Evolutionary conservation across 768 basidiomycete genomes (phyloP).

Genomic region (Pseudohyphozyma bogoriensis): DNA sequence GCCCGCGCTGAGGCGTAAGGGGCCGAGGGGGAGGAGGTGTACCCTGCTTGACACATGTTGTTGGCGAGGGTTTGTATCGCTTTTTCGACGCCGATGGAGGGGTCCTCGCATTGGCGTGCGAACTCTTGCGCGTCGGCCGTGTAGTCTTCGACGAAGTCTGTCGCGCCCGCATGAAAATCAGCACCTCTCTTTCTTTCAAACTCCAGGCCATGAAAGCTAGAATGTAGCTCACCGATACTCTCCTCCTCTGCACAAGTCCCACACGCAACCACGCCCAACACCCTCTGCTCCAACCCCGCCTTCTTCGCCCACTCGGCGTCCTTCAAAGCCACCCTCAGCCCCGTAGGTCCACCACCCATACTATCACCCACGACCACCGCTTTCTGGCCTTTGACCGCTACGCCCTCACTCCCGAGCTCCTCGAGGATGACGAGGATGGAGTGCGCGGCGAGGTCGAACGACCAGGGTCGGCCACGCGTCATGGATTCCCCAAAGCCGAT

Average conservation of each 20-base stretch:
- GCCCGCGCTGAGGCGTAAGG: not conserved
- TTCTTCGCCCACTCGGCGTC: not conserved
- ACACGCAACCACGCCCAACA: not conserved
- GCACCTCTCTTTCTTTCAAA: no score
- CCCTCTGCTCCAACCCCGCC: not conserved
- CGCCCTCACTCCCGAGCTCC: not conserved
- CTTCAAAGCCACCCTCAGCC: not conserved
- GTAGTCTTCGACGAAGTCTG: conserved; percentile 1
- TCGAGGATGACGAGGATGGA: not conserved
- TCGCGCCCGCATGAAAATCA: no score
- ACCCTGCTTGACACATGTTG: not conserved
- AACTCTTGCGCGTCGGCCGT: not conserved
- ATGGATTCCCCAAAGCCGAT: not conserved
- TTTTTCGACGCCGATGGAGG: not conserved
- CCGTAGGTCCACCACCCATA: conserved; percentile 1
- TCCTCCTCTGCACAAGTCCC: conserved; percentile 2
- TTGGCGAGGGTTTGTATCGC: not conserved
- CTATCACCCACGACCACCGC: not conserved
- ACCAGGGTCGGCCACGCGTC: not conserved
- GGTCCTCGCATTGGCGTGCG: not conserved
- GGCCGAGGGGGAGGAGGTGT: not conserved
- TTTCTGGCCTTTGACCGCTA: not conserved
- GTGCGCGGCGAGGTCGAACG: not conserved
- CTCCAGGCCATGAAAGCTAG: no score
- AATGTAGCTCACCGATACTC: not conserved